A percentile compares a stretch with the other conserved stretches of the same genome.
phyloP scores from a whole-genome alignment of 805 yeast genomes.

The Spathaspora arborariae region DNA sequence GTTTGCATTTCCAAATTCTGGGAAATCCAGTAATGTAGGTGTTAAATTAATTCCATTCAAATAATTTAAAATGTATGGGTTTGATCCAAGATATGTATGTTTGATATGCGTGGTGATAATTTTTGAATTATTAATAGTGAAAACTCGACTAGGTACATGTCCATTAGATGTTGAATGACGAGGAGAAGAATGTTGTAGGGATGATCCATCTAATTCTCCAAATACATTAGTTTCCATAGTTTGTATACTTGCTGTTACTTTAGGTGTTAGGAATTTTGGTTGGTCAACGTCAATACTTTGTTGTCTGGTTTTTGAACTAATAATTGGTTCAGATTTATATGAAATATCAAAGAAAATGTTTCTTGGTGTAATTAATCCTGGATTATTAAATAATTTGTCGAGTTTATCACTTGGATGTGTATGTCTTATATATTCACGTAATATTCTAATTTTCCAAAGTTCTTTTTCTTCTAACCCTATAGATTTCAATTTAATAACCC shows the following conservation, averaged over 20 bases:
- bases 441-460: constrained; percentile 75
- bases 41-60: constrained; percentile 51
- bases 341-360: constrained; percentile 36
- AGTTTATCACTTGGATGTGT: constrained; percentile 26
- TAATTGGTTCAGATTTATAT: constrained; percentile 35
- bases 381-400: not conserved
- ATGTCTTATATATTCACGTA: constrained; percentile 67
- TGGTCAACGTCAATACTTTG: not conserved
- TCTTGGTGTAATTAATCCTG: constrained; percentile 18
- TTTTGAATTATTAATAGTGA: constrained; percentile 27
- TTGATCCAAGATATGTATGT: constrained; percentile 66
- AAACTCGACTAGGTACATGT: constrained; percentile 6
- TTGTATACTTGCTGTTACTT: constrained; percentile 35
- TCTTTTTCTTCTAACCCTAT: constrained; percentile 74
- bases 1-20: constrained; percentile 58
- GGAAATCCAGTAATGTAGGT: constrained; percentile 55
- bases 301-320: not conserved
- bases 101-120: constrained; percentile 32
- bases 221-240: constrained; percentile 40
- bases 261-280: constrained; percentile 22
- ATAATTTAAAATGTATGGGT: constrained; percentile 58
- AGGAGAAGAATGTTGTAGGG: not conserved
- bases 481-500: constrained; percentile 68
- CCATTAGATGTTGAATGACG: not conserved
- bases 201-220: constrained; percentile 37